Base-by-base conservation (phyloP, 108 stramenopile genomes). In the Phaeodactylum tricornutum region DNA sequence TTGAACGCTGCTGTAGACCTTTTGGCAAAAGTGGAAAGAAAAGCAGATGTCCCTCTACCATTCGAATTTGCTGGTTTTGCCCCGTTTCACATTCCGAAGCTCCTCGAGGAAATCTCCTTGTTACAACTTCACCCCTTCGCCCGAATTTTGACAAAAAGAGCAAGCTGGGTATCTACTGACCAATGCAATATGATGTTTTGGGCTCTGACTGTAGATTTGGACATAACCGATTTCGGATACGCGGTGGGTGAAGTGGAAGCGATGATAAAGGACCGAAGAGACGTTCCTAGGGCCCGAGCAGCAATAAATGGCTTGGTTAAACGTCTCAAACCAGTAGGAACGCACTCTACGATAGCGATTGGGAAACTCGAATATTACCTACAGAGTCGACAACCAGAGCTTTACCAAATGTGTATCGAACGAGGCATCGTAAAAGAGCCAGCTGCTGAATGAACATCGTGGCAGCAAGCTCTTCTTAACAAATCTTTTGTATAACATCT, bases 311-410 rank as follows among this genome's bases (percentile, higher is more conserved):
- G 6, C 14, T 5, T 6, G n/a, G 28, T 47, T 26, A 29, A 26
- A 47, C 22, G 7, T 6, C 21, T 24, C 17, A 36, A 54, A 43
- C 39, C 9, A 41, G 17, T 32, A 34, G 39, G 29, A 53, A 12
- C 35, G 5, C 0, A 8, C n/a, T 1, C 41, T 20, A 30, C 30
- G n/a, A 39, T 0, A 30, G 52, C 64, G n/a, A 37, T 66, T 17
- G 76, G 76, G 16, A 77, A 77, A 52, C 43, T 77, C 2, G 76
- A 72, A 57, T 44, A 64, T 25, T 77, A 64, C 38, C 53, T 77
- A 12, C 55, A 57, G 27, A 47, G 1, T 5, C 40, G 59, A 34
- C 46, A 61, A 46, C 71, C 71, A 17, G 34, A 54, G 4, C 55
- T 56, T 24, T 67, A 73, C 27, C n/a, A n/a, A n/a, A n/a, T n/a